A percentile compares a stretch with the other conserved stretches of the same genome.
phyloP scores from a whole-genome alignment of 2,329 filamentous ascomycete species.

The Lachnellula cervina region DNA sequence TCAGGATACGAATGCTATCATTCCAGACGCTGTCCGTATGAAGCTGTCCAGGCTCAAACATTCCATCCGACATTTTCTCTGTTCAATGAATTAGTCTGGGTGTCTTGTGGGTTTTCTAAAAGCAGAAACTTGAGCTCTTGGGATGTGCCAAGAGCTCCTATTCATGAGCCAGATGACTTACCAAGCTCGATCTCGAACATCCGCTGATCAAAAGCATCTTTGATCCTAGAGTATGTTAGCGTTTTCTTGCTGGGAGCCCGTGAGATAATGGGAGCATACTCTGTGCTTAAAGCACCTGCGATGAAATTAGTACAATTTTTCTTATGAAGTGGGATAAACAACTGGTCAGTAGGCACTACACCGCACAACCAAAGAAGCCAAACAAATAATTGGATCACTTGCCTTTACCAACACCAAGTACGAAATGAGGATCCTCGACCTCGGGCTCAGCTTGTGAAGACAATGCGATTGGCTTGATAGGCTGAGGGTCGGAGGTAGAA shows the following conservation, averaged over 20 bases:
- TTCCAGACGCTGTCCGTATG: constrained; percentile 5
- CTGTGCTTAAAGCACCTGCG: too few species aligned
- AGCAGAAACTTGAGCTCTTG: too few species aligned
- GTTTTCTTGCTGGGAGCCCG: not conserved
- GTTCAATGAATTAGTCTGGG: not conserved
- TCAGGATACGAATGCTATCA: constrained; percentile 10
- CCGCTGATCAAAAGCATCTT: constrained; percentile 13
- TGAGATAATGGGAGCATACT: too few species aligned
- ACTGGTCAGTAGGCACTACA: too few species aligned
- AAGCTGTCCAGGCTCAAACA: not conserved
- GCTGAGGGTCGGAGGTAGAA: not conserved
- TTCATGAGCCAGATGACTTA: too few species aligned
- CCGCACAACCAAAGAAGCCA: too few species aligned
- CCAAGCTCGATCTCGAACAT: constrained; percentile 17
- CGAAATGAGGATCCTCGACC: constrained; percentile 24
- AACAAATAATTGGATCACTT: not conserved
- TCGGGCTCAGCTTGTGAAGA: not conserved
- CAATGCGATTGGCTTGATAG: not conserved
- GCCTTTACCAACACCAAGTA: constrained; percentile 16
- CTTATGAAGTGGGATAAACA: too few species aligned
- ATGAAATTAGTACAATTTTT: too few species aligned
- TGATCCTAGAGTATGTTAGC: constrained; percentile 11
- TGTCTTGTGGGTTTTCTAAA: too few species aligned
- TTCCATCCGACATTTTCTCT: constrained; percentile 9
- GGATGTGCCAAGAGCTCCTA: too few species aligned